Evolutionary conservation across 2,329 filamentous ascomycete genomes (phyloP).

Genomic region (Chaetomiaceae sp.): DNA sequence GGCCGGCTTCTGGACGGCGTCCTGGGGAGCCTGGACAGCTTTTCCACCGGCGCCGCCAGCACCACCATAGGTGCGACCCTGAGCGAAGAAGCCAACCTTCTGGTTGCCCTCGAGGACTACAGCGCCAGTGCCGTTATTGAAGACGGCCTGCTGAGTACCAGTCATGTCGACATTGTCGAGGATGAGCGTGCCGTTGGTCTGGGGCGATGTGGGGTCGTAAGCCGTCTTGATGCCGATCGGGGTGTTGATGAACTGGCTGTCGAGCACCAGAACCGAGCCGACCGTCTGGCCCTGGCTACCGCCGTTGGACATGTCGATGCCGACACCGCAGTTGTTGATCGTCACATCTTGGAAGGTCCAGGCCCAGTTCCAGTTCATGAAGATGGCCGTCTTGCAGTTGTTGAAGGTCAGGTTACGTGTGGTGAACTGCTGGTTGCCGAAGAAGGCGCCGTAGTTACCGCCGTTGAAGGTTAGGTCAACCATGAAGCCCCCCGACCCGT

Average conservation of each 20-base stretch:
- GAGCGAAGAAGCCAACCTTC: slow-evolving; percentile 67
- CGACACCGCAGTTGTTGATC: slow-evolving; percentile 71
- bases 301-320: slow-evolving; percentile 71
- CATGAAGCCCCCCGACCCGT: slow-evolving; percentile 81
- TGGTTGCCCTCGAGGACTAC: slow-evolving; percentile 65
- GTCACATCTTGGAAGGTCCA: slow-evolving; percentile 74
- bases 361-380: slow-evolving; percentile 89
- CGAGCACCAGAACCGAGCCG: slow-evolving; percentile 77
- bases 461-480: slow-evolving; percentile 79
- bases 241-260: slow-evolving; percentile 74
- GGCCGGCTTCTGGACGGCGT: slow-evolving; percentile 58
- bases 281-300: slow-evolving; percentile 64
- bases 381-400: slow-evolving; percentile 75
- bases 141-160: slow-evolving; percentile 64
- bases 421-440: slow-evolving; percentile 86
- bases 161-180: slow-evolving; percentile 86
- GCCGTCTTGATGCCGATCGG: slow-evolving; percentile 72
- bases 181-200: slow-evolving; percentile 75
- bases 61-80: slow-evolving; percentile 68
- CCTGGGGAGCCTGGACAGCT: slow-evolving; percentile 57
- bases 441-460: slow-evolving; percentile 70
- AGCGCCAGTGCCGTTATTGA: slow-evolving; percentile 50
- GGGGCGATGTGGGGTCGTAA: slow-evolving; percentile 58
- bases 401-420: slow-evolving; percentile 79
- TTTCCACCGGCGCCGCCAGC: slow-evolving; percentile 41